Evolutionary conservation across 2,329 filamentous ascomycete genomes (phyloP).

Genomic region (Hortaea werneckii): DNA sequence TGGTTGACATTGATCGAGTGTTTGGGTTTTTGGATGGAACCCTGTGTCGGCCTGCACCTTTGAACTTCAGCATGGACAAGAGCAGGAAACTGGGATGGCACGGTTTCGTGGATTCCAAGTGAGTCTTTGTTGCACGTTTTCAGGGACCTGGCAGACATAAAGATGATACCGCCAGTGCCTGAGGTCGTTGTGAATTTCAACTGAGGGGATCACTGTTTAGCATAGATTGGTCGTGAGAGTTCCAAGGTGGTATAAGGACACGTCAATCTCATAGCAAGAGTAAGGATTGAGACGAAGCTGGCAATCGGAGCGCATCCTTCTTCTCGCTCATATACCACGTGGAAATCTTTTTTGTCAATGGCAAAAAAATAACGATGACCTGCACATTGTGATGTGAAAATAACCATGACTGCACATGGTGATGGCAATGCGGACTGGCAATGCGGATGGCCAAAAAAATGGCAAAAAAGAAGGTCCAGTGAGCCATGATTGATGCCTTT

Average conservation of each 20-base stretch:
- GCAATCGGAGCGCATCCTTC: neutral
- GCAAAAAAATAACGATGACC: neutral
- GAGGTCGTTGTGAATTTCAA: slow-evolving; percentile 16
- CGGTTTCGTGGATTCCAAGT: slow-evolving; percentile 33
- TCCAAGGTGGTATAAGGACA: neutral
- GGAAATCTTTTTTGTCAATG: neutral
- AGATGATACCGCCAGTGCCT: slow-evolving; percentile 33
- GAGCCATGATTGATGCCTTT: slow-evolving; percentile 6
- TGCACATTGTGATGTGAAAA: no score
- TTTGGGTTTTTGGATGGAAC: slow-evolving; percentile 39
- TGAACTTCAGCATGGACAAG: slow-evolving; percentile 32
- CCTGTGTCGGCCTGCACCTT: slow-evolving; percentile 24
- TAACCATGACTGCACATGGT: no score
- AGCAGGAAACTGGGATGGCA: slow-evolving; percentile 37
- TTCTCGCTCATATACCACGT: neutral
- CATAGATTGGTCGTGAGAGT: neutral
- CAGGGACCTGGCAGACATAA: slow-evolving; percentile 32
- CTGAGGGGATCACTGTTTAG: neutral
- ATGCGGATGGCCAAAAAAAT: neutral
- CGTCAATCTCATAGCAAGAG: neutral
- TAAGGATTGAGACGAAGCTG: neutral
- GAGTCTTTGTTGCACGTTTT: slow-evolving; percentile 35
- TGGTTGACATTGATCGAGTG: slow-evolving; percentile 35
- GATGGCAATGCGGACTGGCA: no score
- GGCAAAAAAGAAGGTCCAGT: slow-evolving; percentile 4